Evolutionary conservation across 2,329 filamentous ascomycete species (phyloP).

Genomic region (Alternaria alternata): DNA sequence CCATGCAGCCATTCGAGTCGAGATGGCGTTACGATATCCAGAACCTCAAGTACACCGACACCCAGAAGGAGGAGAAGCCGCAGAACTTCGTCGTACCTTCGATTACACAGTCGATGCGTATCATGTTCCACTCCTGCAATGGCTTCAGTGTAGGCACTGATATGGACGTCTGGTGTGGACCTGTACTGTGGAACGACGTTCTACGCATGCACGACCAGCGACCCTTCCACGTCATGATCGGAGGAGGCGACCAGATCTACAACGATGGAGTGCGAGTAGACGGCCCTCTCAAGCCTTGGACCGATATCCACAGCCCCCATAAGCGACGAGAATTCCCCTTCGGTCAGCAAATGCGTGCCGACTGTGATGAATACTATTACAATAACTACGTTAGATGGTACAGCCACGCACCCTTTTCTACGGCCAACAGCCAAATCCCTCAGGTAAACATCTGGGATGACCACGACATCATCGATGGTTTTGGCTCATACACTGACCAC

Average conservation of each 20-base stretch:
- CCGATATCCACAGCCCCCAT: slow-evolving; percentile 66
- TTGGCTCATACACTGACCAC: slow-evolving; percentile 71
- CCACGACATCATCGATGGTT: slow-evolving; percentile 72
- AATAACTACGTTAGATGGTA: slow-evolving; percentile 73
- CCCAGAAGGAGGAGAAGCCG: slow-evolving; percentile 47
- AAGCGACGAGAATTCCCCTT: slow-evolving; percentile 69
- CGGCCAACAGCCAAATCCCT: slow-evolving; percentile 68
- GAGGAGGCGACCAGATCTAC: slow-evolving; percentile 88
- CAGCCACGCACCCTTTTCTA: slow-evolving; percentile 68
- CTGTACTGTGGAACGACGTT: slow-evolving; percentile 71
- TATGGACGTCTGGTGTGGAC: slow-evolving; percentile 68
- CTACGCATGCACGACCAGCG: slow-evolving; percentile 65
- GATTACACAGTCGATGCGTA: slow-evolving; percentile 69
- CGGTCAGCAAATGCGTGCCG: slow-evolving; percentile 67
- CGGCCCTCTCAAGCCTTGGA: slow-evolving; percentile 77
- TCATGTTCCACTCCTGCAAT: slow-evolving; percentile 75
- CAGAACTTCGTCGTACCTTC: slow-evolving; percentile 65
- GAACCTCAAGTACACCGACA: slow-evolving; percentile 67
- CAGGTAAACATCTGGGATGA: slow-evolving; percentile 74
- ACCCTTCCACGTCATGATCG: slow-evolving; percentile 77
- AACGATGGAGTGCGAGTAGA: slow-evolving; percentile 82
- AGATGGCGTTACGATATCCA: slow-evolving; percentile 81
- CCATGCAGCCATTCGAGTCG: slow-evolving; percentile 74
- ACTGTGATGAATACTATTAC: slow-evolving; percentile 70
- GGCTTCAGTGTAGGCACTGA: slow-evolving; percentile 73